phyloP scores from a whole-genome alignment of 345 rosid genomes.

The Punica granatum region DNA sequence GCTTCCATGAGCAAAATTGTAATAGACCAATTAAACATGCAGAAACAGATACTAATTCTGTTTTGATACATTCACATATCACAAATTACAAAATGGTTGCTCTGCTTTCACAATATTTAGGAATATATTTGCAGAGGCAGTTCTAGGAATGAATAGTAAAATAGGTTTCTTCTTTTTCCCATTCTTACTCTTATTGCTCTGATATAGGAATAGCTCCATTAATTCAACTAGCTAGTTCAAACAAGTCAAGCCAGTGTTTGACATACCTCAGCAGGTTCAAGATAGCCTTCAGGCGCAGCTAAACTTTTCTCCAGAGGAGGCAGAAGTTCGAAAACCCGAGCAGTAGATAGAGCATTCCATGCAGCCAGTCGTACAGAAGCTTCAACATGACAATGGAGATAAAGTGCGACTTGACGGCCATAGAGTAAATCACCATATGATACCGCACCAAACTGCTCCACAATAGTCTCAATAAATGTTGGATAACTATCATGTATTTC shows the following conservation, averaged over 20 bases:
- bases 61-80: too few relatives aligned
- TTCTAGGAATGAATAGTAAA: too few relatives aligned
- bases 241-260: neutral
- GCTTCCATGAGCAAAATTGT: too few relatives aligned
- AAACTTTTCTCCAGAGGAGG: slow-evolving; percentile 64
- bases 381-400: slow-evolving; percentile 64
- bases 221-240: too few relatives aligned
- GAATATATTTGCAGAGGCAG: too few relatives aligned
- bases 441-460: slow-evolving; percentile 71
- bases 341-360: slow-evolving; percentile 59
- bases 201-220: too few relatives aligned
- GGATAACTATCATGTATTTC: slow-evolving; percentile 71
- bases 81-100: too few relatives aligned
- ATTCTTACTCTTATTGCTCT: too few relatives aligned
- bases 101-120: too few relatives aligned
- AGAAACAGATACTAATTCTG: too few relatives aligned
- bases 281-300: slow-evolving; percentile 61
- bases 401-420: slow-evolving; percentile 72
- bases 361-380: slow-evolving; percentile 56
- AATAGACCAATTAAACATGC: too few relatives aligned
- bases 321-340: slow-evolving; percentile 74
- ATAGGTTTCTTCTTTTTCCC: too few relatives aligned
- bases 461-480: slow-evolving; percentile 60
- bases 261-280: slow-evolving; percentile 74
- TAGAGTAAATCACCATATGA: slow-evolving; percentile 67